Conservation (phyloP, 2,329 filamentous ascomycete species). For the Colletotrichum cuscutae region DNA sequence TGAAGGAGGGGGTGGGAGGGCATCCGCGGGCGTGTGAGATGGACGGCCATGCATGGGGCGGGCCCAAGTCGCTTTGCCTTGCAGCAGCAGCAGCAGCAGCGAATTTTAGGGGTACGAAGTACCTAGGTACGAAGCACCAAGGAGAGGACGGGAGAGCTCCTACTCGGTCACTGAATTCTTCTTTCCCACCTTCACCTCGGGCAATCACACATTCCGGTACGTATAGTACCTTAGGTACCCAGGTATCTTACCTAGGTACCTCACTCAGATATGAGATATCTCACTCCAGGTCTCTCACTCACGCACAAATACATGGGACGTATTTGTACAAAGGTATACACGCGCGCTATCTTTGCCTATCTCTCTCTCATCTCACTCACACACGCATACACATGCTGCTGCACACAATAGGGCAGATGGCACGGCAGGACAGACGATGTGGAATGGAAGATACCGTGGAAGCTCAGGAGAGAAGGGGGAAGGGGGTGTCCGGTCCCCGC, state of each 20-base stretch:
- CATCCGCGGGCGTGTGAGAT: neutral
- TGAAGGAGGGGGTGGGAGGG: neutral
- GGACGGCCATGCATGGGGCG: slow-evolving; percentile 14
- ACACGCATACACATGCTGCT: neutral
- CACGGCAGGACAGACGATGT: neutral
- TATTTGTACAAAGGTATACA: neutral
- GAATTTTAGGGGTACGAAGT: neutral
- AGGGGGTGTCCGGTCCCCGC: neutral
- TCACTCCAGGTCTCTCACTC: neutral
- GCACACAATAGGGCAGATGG: neutral
- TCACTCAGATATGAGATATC: neutral
- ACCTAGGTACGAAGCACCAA: neutral
- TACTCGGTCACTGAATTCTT: neutral
- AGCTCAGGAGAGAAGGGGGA: neutral
- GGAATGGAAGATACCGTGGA: neutral
- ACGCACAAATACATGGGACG: neutral
- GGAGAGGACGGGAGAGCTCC: neutral
- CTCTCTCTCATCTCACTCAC: neutral
- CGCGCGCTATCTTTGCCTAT: neutral
- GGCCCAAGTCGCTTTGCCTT: slow-evolving; percentile 7
- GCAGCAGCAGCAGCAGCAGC: neutral
- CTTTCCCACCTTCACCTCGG: neutral
- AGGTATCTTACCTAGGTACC: no score
- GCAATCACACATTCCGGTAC: neutral
- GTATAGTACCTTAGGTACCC: neutral